phyloP scores from a whole-genome alignment of 2,329 filamentous ascomycete genomes.

The Phaeosphaeriaceae sp. region DNA sequence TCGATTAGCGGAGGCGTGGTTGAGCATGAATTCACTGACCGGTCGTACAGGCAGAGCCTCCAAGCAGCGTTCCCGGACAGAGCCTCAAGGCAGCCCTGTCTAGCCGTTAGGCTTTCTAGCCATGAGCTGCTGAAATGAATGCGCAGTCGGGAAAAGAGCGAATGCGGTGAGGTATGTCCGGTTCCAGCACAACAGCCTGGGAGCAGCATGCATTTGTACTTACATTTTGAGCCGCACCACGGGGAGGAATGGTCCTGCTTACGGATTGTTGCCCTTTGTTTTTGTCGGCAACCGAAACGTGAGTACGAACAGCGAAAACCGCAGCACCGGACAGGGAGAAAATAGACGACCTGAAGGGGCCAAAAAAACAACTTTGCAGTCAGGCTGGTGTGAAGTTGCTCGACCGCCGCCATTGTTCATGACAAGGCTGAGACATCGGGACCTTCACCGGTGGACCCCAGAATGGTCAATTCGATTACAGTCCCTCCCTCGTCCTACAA shows the following conservation, averaged over 20 bases:
- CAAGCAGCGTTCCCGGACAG: neutral
- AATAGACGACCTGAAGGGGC: neutral
- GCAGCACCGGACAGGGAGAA: neutral
- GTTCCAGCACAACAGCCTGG: neutral
- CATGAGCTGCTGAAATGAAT: neutral
- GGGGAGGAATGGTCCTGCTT: neutral
- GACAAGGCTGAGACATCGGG: neutral
- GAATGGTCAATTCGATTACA: neutral
- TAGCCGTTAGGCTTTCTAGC: neutral
- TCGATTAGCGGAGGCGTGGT: neutral
- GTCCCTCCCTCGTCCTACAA: neutral
- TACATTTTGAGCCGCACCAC: neutral
- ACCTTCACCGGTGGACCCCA: neutral
- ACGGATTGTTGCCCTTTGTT: neutral
- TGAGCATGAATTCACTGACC: neutral
- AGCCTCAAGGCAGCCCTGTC: neutral
- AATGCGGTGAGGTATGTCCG: neutral
- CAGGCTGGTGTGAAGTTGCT: neutral
- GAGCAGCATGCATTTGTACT: neutral
- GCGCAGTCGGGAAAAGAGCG: neutral
- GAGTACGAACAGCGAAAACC: neutral
- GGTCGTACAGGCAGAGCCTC: neutral
- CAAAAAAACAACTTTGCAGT: neutral
- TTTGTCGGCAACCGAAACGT: neutral
- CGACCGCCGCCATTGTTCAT: neutral